phyloP scores from a whole-genome alignment of 2,329 filamentous ascomycete genomes.

The Penicillium sp. region DNA sequence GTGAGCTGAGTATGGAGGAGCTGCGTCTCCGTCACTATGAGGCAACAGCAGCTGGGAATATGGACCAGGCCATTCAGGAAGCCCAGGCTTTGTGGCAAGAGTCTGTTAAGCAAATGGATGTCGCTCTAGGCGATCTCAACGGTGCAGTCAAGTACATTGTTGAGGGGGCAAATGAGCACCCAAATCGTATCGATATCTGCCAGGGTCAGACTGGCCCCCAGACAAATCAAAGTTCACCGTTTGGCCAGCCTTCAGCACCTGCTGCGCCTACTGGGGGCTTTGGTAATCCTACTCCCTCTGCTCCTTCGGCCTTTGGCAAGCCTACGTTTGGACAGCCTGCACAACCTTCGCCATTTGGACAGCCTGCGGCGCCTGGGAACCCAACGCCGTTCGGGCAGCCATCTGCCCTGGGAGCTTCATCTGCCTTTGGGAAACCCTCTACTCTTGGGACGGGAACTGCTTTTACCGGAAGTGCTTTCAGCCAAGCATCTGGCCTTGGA shows the following conservation, averaged over 20 bases:
- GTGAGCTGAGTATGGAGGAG: slow-evolving; percentile 89
- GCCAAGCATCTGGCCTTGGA: slow-evolving; percentile 23
- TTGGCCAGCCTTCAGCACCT: slow-evolving; percentile 10
- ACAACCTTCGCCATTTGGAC: slow-evolving; percentile 22
- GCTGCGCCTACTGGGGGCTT: background rate
- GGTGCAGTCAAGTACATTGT: slow-evolving; percentile 70
- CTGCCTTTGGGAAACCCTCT: slow-evolving; percentile 32
- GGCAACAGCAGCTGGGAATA: slow-evolving; percentile 60
- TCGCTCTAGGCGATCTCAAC: slow-evolving; percentile 65
- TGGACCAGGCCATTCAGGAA: slow-evolving; percentile 52
- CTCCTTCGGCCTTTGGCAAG: background rate
- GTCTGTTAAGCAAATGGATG: slow-evolving; percentile 69
- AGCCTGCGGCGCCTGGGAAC: slow-evolving; percentile 25
- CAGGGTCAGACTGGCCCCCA: slow-evolving; percentile 30
- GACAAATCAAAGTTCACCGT: slow-evolving; percentile 8
- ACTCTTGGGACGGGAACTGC: slow-evolving; percentile 6
- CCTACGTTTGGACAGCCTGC: slow-evolving; percentile 7
- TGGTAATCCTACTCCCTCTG: background rate
- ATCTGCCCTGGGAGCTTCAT: slow-evolving; percentile 20
- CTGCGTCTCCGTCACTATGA: slow-evolving; percentile 71
- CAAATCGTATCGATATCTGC: slow-evolving; percentile 65
- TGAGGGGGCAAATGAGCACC: slow-evolving; percentile 66
- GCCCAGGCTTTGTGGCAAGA: slow-evolving; percentile 59
- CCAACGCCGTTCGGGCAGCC: slow-evolving; percentile 38
- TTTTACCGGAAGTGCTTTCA: slow-evolving; percentile 21